These are phyloP conservation scores for Kodamaea restingae DNA, from an alignment of 805 yeast genomes.

Conservation along the genomic window DNA sequence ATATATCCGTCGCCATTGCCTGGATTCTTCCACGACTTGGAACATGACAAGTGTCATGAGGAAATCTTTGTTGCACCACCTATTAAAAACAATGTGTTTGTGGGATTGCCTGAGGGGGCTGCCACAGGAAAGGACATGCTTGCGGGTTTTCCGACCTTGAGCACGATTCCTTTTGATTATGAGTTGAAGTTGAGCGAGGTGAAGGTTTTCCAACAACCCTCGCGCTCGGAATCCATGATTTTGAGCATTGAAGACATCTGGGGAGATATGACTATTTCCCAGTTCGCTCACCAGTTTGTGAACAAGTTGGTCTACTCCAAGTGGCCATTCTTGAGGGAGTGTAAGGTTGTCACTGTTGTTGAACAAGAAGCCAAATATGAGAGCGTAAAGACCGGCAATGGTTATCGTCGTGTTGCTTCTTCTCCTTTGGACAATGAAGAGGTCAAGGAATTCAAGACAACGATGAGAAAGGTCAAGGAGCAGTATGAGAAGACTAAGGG, in stretches of 20 bases:
- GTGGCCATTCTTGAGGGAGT: conserved; percentile 91
- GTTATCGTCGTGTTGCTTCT: conserved; percentile 22
- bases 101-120: conserved; percentile 65
- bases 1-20: conserved; percentile 74
- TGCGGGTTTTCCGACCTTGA: conserved; percentile 88
- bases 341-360: conserved; percentile 58
- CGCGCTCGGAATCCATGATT: conserved; percentile 77
- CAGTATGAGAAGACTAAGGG: conserved; percentile 56
- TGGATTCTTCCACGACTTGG: conserved; percentile 71
- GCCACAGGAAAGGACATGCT: conserved; percentile 62
- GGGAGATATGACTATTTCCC: conserved; percentile 53
- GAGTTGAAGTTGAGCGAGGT: conserved; percentile 60
- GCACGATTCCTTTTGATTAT: conserved; percentile 59
- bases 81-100: conserved; percentile 35
- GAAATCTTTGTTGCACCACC: conserved; percentile 50
- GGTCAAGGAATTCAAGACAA: conserved; percentile 41
- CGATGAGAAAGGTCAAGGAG: conserved; percentile 35
- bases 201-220: conserved; percentile 77
- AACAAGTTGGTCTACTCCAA: conserved; percentile 65
- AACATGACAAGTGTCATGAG: conserved; percentile 75
- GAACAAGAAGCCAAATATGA: conserved; percentile 53
- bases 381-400: conserved; percentile 25
- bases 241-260: conserved; percentile 55
- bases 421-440: conserved; percentile 42
- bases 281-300: conserved; percentile 59